phyloP scores from a whole-genome alignment of 2,329 filamentous ascomycete species.

The Massarina eburnea region DNA sequence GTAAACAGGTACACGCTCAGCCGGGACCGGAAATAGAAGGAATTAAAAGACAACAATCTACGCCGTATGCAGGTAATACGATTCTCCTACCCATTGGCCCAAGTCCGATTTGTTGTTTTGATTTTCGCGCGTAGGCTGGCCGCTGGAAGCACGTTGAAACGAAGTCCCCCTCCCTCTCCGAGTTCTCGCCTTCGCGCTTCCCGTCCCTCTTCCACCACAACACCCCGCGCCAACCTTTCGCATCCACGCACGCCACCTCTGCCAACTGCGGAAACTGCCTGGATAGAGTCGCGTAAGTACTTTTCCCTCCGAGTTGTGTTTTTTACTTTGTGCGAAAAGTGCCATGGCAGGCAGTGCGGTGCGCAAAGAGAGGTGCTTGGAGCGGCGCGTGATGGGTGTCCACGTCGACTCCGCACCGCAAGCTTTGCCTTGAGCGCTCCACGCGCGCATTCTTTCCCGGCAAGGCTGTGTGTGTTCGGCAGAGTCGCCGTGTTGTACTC shows the following conservation, averaged over 20 bases:
- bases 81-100: slow-evolving; percentile 9
- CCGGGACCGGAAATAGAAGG: too few species aligned
- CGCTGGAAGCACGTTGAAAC: too few species aligned
- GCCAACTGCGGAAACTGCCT: slow-evolving; percentile 3
- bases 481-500: slow-evolving; percentile 2
- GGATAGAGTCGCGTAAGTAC: slow-evolving; percentile 14
- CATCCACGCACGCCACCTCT: slow-evolving; percentile 6
- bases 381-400: slow-evolving; percentile 1
- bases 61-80: slow-evolving; percentile 1
- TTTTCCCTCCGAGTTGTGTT: background rate
- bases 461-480: background rate
- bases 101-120: slow-evolving; percentile 19
- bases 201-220: slow-evolving; percentile 7
- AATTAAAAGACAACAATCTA: background rate
- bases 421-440: slow-evolving; percentile 4
- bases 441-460: background rate
- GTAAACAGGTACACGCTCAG: too few species aligned
- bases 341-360: background rate
- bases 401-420: slow-evolving; percentile 6
- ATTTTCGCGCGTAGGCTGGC: background rate
- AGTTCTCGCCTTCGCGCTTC: background rate
- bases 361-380: background rate
- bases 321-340: background rate
- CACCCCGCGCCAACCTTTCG: slow-evolving; percentile 8
- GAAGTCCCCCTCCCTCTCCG: background rate